These are phyloP conservation scores for Phytophthora nicotianae DNA, from an alignment of 352 stramenopile genomes.

Conservation along the genomic window DNA sequence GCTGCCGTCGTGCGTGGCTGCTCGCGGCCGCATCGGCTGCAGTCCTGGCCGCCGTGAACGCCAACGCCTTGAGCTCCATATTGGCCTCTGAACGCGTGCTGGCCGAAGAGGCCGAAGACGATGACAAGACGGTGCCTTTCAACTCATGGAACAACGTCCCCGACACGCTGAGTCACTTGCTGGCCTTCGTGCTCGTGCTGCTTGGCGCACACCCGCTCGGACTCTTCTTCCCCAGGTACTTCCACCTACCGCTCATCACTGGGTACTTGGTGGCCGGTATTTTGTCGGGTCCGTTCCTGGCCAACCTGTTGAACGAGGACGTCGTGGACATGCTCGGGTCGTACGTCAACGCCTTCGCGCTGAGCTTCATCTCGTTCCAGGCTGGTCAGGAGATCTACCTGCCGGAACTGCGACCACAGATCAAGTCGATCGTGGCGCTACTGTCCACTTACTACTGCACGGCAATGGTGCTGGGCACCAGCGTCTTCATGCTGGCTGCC, in stretches of 20 bases:
- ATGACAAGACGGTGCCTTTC: slow-evolving; percentile 45
- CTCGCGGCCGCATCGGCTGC: slow-evolving; percentile 6
- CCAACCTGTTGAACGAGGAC: slow-evolving; percentile 50
- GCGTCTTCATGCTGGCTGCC: slow-evolving; percentile 44
- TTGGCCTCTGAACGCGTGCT: slow-evolving; percentile 16
- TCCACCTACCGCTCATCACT: slow-evolving; percentile 37
- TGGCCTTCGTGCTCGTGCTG: slow-evolving; percentile 43
- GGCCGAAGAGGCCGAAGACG: slow-evolving; percentile 5
- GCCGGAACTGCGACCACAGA: slow-evolving; percentile 57
- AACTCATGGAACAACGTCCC: slow-evolving; percentile 37
- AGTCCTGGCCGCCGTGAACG: slow-evolving; percentile 4
- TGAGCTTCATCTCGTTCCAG: slow-evolving; percentile 78
- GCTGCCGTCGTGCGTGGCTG: slow-evolving; percentile 9
- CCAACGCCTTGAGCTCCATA: slow-evolving; percentile 1
- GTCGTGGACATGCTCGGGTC: slow-evolving; percentile 51
- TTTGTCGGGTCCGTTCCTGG: slow-evolving; percentile 55
- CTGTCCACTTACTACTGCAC: slow-evolving; percentile 49
- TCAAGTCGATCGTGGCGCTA: slow-evolving; percentile 57
- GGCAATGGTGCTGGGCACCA: slow-evolving; percentile 55
- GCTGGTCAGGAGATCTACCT: slow-evolving; percentile 71
- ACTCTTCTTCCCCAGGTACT: too few species aligned
- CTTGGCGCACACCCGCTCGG: not conserved
- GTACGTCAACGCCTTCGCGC: slow-evolving; percentile 61
- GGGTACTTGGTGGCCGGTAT: slow-evolving; percentile 66
- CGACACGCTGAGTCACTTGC: slow-evolving; percentile 48